Evolutionary conservation across 1,284 basidiomycete species (phyloP).

Genomic region (Ganoderma boninense): DNA sequence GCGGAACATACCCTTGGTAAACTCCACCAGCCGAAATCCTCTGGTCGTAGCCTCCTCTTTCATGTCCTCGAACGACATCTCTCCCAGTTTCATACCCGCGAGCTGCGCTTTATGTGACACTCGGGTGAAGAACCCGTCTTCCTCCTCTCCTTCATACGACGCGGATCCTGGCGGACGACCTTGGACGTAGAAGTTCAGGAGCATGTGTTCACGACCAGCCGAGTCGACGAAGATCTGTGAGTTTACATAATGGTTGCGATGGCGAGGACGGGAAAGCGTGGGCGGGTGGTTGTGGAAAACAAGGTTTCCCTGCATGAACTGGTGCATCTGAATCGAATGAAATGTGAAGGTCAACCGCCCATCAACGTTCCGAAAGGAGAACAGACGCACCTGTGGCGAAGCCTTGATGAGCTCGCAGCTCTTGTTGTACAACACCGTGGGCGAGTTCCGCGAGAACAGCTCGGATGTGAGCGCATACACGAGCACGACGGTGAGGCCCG

Average conservation of each 20-base stretch:
- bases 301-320: slow-evolving; percentile 70
- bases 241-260: slow-evolving; percentile 80
- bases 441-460: slow-evolving; percentile 92
- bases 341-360: not conserved
- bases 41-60: slow-evolving; percentile 49
- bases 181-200: slow-evolving; percentile 81
- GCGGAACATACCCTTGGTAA: slow-evolving; percentile 63
- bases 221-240: slow-evolving; percentile 78
- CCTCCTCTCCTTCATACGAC: slow-evolving; percentile 15
- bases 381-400: slow-evolving; percentile 67
- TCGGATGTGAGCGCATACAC: slow-evolving; percentile 90
- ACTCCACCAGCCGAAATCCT: slow-evolving; percentile 46
- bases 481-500: slow-evolving; percentile 81
- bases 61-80: slow-evolving; percentile 63
- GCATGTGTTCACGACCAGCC: slow-evolving; percentile 79
- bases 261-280: slow-evolving; percentile 71
- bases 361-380: not conserved
- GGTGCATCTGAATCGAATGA: slow-evolving; percentile 57
- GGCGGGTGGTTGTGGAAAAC: slow-evolving; percentile 83
- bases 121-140: slow-evolving; percentile 15
- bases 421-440: slow-evolving; percentile 88
- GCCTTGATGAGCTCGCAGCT: slow-evolving; percentile 86
- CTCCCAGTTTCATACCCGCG: slow-evolving; percentile 49
- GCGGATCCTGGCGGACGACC: slow-evolving; percentile 53
- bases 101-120: slow-evolving; percentile 50